Percentiles rank a stretch among this genome's conserved stretches.
phyloP scores from a whole-genome alignment of 805 yeast genomes.

The Barnettozyma californica region DNA sequence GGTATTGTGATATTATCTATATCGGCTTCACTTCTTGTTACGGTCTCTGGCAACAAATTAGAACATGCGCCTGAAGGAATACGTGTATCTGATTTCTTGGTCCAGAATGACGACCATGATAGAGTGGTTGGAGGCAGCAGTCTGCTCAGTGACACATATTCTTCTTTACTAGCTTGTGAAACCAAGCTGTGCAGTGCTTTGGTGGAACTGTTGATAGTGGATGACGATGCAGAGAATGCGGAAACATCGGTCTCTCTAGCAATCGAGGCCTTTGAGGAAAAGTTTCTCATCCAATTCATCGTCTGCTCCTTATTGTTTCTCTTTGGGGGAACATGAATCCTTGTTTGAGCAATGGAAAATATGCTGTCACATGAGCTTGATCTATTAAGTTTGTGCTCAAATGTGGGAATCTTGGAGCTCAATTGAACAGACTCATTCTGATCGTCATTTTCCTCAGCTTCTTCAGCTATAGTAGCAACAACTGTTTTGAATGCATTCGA shows the following conservation, averaged over 20 bases:
- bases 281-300: conserved; percentile 23
- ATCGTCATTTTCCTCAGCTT: neutral
- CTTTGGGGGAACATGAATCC: conserved; percentile 18
- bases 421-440: neutral
- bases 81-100: neutral
- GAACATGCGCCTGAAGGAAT: neutral
- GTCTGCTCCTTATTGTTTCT: conserved; percentile 22
- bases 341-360: conserved; percentile 21
- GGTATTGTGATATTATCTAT: neutral
- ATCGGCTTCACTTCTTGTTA: neutral
- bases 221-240: neutral
- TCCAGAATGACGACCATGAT: conserved; percentile 5
- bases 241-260: conserved; percentile 4
- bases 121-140: conserved; percentile 4
- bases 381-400: conserved; percentile 24
- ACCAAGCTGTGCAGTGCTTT: conserved; percentile 14
- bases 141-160: conserved; percentile 6
- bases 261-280: conserved; percentile 11
- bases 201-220: conserved; percentile 1
- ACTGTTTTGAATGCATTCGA: neutral
- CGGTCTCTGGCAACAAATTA: neutral
- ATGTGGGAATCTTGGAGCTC: conserved; percentile 11
- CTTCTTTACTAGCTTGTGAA: conserved; percentile 6
- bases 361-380: conserved; percentile 27
- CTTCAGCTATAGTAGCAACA: neutral